Evolutionary conservation across 225 moss, liverwort and hornwort genomes (phyloP).

Genomic region (Bryoerythrophyllum caledonicum): DNA sequence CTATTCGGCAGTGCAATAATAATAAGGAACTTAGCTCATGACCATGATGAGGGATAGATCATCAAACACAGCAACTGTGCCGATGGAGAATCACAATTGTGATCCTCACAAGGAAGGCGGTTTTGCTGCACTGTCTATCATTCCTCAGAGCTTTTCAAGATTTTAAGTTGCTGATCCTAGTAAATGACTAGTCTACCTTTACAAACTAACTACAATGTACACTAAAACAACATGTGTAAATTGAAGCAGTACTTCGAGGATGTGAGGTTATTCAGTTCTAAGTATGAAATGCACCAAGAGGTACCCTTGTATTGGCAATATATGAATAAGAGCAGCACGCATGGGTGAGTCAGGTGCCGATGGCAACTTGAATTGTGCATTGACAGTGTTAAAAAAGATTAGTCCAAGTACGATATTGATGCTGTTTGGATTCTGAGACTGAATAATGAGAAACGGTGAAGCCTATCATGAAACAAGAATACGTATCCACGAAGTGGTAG

Average conservation of each 20-base stretch:
- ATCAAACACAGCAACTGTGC: background rate
- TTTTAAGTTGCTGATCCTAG: background rate
- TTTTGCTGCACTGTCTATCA: too few relatives aligned
- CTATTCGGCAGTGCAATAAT: too few relatives aligned
- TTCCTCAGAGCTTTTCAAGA: background rate
- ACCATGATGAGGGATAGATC: background rate
- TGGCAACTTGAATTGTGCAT: background rate
- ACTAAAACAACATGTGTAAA: background rate
- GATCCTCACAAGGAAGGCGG: too few relatives aligned
- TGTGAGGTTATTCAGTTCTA: background rate
- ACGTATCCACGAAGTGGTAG: conserved; percentile 10
- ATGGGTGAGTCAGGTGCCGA: background rate
- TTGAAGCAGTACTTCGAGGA: background rate
- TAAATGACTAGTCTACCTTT: background rate
- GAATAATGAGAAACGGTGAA: background rate
- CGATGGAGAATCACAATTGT: background rate
- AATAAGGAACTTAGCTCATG: too few relatives aligned
- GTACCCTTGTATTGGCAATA: background rate
- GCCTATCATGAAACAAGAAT: background rate
- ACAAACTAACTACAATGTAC: background rate
- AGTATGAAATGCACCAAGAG: background rate
- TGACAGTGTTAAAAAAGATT: background rate
- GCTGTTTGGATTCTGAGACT: background rate
- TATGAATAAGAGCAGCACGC: background rate
- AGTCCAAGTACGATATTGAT: background rate